Evolutionary conservation across 768 basidiomycete genomes (phyloP), one percentile per base, ranked within the genome.

Genomic region (Naganishia vaughanmartiniae): DNA sequence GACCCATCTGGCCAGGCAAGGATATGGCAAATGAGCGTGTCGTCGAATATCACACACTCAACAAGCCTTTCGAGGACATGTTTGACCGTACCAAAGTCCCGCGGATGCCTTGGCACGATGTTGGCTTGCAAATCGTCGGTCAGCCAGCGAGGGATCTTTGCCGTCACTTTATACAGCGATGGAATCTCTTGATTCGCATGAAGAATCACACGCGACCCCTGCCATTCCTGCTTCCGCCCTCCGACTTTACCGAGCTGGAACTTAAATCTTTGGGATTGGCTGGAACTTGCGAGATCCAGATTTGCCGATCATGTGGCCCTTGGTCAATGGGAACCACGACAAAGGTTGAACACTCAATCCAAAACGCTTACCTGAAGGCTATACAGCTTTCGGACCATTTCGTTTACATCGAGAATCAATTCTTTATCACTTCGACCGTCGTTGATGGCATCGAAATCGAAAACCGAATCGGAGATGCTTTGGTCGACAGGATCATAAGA

Each of bases 101-200:
- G 6, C 85, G 96, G 58, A 97, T 98, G 93, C 93, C 96, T 33
- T 99, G 95, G 94, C 96, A 99, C 79, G 96, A 99, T 79, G 92
- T 98, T 46, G 92, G 88, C 0, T 85, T 97, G 84, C 96, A 99
- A 80, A 88, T 98, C 51, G 90, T 97, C 31, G 96, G 96, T 3
- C 93, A 95, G 78, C 96, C 96, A 57, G 93, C 94, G 24, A 86
- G 95, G 28, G 96, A 99, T 81, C 82, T 98, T 14, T 90, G 90
- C 70, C 87, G 96, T 56, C 96, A 99, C 82, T 99, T 99, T 75
- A 87, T 92, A 19, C 90, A 97, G 80, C 86, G 92, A 76, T 98
- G 95, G 94, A 97, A 97, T 78, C 89, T 89, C 82, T 85, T 98
- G 31, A 84, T 97, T 54, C 86, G 95, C 73, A 93, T 92, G 80